Base-by-base conservation (phyloP, 2,329 filamentous ascomycete species). In the Stagonosporopsis tanaceti region DNA sequence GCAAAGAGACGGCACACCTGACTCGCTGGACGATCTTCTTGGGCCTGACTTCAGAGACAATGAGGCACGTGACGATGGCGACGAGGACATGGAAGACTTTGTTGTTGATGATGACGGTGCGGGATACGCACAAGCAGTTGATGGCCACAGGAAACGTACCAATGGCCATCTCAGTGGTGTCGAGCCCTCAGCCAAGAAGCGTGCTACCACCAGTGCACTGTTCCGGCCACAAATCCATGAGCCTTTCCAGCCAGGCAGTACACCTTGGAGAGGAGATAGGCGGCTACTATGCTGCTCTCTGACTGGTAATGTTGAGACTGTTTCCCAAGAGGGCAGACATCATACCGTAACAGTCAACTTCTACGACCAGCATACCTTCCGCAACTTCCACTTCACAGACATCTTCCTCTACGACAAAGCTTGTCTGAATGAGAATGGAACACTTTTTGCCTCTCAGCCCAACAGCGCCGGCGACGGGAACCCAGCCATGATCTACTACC, bases 331-430 rank as follows among this genome's bases (percentile, higher is more conserved):
- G 70, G 91, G 90, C 0, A 90, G 94, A 67, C 87, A 83, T 56
- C 76, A 98, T 73, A 99, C 95, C 1, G 89, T 99, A 11, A 97
- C 93, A 0, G 93, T 98, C 2, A 95, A 98, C 70, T 99, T 99
- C 75, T 97, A 98, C 74, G 96, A 99, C 75, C 90, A 93, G 57
- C 93, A 96, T 66, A 88, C 90, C 57, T 90, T 97, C 74, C 86
- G 94, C 45, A 93, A 98, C 75, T 97, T 97, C 69, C 95, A 98
- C 79, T 98, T 99, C 75, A 98, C 93, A 12, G 95, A 99, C 73
- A 94, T 93, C 0, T 97, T 93, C 73, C 83, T 93, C 4, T 98
- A 98, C 77, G 95, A 99, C 78, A 97, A 97, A 77, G 94, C 95
- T 20, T 98, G 94, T 70, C 82, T 99, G 5, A 83, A 91, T 66